These are phyloP conservation scores for Pyrenophora graminea DNA, from an alignment of 2,329 filamentous ascomycete species.

Conservation along the genomic window DNA sequence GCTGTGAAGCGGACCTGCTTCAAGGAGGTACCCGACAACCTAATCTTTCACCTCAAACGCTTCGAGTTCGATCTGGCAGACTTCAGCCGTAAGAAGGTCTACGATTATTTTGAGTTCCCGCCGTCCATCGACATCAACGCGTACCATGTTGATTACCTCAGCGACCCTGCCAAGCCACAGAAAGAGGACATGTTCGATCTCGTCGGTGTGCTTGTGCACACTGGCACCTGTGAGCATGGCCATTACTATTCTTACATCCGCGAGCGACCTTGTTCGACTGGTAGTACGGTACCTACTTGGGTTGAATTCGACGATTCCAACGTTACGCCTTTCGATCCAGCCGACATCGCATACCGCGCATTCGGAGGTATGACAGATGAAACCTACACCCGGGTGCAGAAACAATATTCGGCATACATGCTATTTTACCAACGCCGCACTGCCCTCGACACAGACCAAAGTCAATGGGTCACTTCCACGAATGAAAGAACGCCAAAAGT, in stretches of 20 bases:
- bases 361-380: constrained; percentile 58
- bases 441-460: constrained; percentile 55
- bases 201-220: constrained; percentile 92
- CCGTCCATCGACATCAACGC: constrained; percentile 80
- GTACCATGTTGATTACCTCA: constrained; percentile 86
- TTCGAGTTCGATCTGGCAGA: constrained; percentile 81
- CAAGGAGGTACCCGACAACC: constrained; percentile 88
- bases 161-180: constrained; percentile 59
- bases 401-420: constrained; percentile 81
- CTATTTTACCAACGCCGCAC: constrained; percentile 89
- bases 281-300: constrained; percentile 62
- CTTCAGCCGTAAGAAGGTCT: constrained; percentile 86
- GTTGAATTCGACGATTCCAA: constrained; percentile 93
- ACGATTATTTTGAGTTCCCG: constrained; percentile 92
- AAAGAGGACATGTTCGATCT: constrained; percentile 84
- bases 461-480: constrained; percentile 46
- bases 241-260: constrained; percentile 98
- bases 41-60: constrained; percentile 93
- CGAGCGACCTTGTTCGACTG: constrained; percentile 66
- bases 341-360: constrained; percentile 72
- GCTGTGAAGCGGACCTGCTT: constrained; percentile 91
- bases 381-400: constrained; percentile 32
- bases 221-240: constrained; percentile 88
- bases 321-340: constrained; percentile 75
- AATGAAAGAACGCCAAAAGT: constrained; percentile 53